phyloP scores from a whole-genome alignment of 2,329 filamentous ascomycete species.

The Daldinia sp. region DNA sequence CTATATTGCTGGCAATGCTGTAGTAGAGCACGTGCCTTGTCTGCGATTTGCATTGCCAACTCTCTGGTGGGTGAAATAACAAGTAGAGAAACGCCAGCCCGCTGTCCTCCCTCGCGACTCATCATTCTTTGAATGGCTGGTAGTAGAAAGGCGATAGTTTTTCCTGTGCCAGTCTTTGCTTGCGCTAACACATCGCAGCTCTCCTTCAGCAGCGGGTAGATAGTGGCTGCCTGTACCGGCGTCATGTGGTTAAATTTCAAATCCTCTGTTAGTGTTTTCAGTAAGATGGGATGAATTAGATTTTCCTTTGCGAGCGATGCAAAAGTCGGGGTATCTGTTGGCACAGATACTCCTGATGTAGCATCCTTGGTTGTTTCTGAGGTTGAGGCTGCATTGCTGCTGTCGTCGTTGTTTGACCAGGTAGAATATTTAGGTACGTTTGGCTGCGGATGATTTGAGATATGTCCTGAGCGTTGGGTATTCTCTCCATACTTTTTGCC shows the following conservation, averaged over 20 bases:
- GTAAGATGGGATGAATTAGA: slow-evolving; percentile 56
- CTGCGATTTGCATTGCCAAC: slow-evolving; percentile 76
- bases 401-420: not conserved
- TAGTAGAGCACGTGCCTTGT: slow-evolving; percentile 77
- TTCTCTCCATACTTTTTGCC: not conserved
- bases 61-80: slow-evolving; percentile 79
- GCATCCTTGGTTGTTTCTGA: not conserved
- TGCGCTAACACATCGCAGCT: slow-evolving; percentile 74
- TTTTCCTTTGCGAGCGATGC: slow-evolving; percentile 23
- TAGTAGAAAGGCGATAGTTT: slow-evolving; percentile 85
- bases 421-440: not conserved
- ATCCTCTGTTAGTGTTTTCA: slow-evolving; percentile 62
- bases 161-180: slow-evolving; percentile 88
- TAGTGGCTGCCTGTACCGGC: slow-evolving; percentile 66
- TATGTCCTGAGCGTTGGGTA: not conserved
- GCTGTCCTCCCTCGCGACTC: slow-evolving; percentile 52
- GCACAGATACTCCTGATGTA: not conserved
- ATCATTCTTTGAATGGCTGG: slow-evolving; percentile 86
- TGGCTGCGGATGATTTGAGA: not conserved
- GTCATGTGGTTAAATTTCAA: slow-evolving; percentile 66
- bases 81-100: slow-evolving; percentile 67
- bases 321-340: slow-evolving; percentile 28
- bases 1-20: slow-evolving; percentile 79
- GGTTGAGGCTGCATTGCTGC: not conserved
- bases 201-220: slow-evolving; percentile 60